Base-by-base conservation (phyloP, 495 filamentous ascomycete genomes). In the Aspergillus biplanus region DNA sequence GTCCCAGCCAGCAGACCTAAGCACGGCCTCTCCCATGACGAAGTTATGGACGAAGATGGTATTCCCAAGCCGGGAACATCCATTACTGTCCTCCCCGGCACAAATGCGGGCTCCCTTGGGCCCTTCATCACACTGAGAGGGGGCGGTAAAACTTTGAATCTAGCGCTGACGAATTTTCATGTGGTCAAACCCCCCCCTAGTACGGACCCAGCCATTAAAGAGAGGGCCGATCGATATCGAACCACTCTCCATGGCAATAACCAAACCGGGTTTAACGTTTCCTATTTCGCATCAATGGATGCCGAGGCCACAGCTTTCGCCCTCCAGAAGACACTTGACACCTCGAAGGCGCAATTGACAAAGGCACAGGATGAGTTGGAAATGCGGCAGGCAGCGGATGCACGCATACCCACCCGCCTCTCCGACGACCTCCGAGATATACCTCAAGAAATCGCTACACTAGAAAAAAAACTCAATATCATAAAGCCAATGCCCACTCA, bases 11-110 rank as follows among this genome's bases (percentile, higher is more conserved):
- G n/a, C 32, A 18, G 42, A 9, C 56, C 56, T 6, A 11, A 31
- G 11, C 32, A 31, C 56, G n/a, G n/a, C n/a, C n/a, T n/a, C n/a
- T n/a, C n/a, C n/a, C n/a, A n/a, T n/a, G n/a, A n/a, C n/a, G n/a
- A n/a, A n/a, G n/a, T n/a, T n/a, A n/a, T n/a, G n/a, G n/a, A n/a
- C n/a, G 18, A 49, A 32, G 49, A 52, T 13, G 49, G 49, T 32
- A 27, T 53, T 8, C 58, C 58, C 7, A 16, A 21, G 4, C 4
- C 58, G 5, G 58, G 58, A 42, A 53, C 48, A 11, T 60, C 58
- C 0, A 53, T 60, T 13, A 53, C 58, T 0, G 58, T 46, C 1
- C 48, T 53, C 33, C 48, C 58, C 6, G 58, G 53, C n/a, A 33
- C 48, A 1, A 48, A 47, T 3, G 48, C 33, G 1, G 58, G 48